Conservation (phyloP, 2,329 filamentous ascomycete genomes). For the Aspergillus sclerotialis region DNA sequence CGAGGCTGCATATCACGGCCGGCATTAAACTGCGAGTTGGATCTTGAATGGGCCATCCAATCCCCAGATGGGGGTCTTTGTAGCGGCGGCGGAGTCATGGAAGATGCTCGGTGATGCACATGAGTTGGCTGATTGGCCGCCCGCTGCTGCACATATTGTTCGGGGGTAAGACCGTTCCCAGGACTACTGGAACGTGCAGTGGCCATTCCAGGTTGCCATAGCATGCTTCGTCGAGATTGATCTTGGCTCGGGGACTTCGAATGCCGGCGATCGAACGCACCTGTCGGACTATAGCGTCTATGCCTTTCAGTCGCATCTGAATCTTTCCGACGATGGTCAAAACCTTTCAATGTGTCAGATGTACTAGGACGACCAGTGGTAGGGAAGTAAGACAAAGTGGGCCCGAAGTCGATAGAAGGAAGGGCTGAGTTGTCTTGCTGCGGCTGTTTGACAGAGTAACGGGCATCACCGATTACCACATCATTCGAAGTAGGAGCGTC, state of each 20-base stretch:
- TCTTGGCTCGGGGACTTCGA: conserved; percentile 38
- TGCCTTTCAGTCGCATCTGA: conserved; percentile 27
- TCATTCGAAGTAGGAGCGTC: conserved; percentile 30
- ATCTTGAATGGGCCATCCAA: conserved; percentile 26
- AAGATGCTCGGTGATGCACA: conserved; percentile 55
- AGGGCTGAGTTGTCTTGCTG: conserved; percentile 48
- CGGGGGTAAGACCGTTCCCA: conserved; percentile 58
- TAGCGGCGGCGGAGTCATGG: conserved; percentile 39
- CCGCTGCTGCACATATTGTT: conserved; percentile 78
- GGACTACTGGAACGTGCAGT: conserved; percentile 41
- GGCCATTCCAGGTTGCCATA: conserved; percentile 70
- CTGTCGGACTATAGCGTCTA: conserved; percentile 13
- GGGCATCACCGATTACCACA: conserved; percentile 42
- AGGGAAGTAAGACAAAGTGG: conserved; percentile 63
- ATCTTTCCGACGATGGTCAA: conserved; percentile 24
- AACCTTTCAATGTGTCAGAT: conserved; percentile 43
- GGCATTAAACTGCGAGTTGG: conserved; percentile 26
- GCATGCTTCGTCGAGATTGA: conserved; percentile 57
- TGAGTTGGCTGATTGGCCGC: conserved; percentile 54
- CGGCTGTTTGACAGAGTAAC: conserved; percentile 29
- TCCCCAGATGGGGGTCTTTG: conserved; percentile 32
- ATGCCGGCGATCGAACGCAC: conserved; percentile 24
- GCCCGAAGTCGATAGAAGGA: conserved; percentile 77
- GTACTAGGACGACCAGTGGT: conserved; percentile 49
- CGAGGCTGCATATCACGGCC: conserved; percentile 17